Evolutionary conservation across 306 rosid genomes (phyloP).

Genomic region (Casuarina equisetifolia): DNA sequence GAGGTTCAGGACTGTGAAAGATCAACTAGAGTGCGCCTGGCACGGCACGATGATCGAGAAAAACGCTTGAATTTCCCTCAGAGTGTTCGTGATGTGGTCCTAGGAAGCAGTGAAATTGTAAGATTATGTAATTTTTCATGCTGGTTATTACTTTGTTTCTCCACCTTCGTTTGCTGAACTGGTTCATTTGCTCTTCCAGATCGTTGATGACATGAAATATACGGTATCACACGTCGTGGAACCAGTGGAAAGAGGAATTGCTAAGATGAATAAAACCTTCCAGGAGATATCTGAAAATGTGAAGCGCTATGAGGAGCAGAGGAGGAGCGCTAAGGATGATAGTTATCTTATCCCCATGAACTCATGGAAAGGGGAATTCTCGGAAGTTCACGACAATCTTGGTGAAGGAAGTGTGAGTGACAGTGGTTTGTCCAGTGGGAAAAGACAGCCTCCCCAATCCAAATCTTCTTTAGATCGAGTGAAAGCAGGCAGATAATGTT

Average conservation of each 20-base stretch:
- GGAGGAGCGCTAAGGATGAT: conserved; percentile 77
- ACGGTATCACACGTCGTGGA: conserved; percentile 94
- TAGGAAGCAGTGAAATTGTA: conserved; percentile 97
- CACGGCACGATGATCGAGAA: conserved; percentile 61
- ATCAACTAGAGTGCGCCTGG: conserved; percentile 53
- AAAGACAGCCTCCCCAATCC: conserved; percentile 55
- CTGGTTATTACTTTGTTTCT: background rate
- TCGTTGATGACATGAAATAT: conserved; percentile 96
- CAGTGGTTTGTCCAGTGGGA: conserved; percentile 59
- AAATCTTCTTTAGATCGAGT: conserved; percentile 47
- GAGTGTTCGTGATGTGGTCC: conserved; percentile 85
- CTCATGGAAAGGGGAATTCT: conserved; percentile 67
- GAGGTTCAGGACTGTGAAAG: conserved; percentile 91
- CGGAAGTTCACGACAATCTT: conserved; percentile 57
- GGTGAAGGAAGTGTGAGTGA: conserved; percentile 88
- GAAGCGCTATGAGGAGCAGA: conserved; percentile 76
- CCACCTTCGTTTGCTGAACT: conserved; percentile 11
- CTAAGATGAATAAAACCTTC: conserved; percentile 75
- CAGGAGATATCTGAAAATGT: conserved; percentile 93
- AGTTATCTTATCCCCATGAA: conserved; percentile 65
- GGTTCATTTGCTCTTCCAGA: conserved; percentile 45
- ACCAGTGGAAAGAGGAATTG: conserved; percentile 92
- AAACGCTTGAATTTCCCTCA: conserved; percentile 76
- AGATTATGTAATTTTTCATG: conserved; percentile 36
- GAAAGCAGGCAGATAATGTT: conserved; percentile 45